These are phyloP conservation scores for Cenchrus fungigraminus DNA, from an alignment of 176 grass and related monocot genomes.

Conservation along the genomic window DNA sequence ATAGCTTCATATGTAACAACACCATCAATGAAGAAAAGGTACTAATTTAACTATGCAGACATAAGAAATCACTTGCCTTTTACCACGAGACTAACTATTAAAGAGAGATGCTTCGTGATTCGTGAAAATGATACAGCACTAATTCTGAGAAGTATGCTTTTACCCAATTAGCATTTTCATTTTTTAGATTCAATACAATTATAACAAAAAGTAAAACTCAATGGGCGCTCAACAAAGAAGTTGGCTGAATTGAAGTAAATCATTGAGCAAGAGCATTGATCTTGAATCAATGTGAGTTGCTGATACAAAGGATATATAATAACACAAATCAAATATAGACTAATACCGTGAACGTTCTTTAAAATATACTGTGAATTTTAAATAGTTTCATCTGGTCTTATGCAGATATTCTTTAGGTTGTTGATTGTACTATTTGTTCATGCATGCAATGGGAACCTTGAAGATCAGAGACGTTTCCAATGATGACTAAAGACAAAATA, in stretches of 20 bases:
- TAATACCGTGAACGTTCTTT: not conserved
- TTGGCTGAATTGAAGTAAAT: slow-evolving; percentile 4
- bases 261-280: not conserved
- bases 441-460: not conserved
- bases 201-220: not conserved
- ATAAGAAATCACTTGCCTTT: not conserved
- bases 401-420: not conserved
- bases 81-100: not conserved
- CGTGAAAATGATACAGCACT: not conserved
- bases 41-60: not conserved
- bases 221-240: not conserved
- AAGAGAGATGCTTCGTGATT: not conserved
- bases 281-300: not conserved
- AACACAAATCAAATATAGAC: not conserved
- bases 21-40: not conserved
- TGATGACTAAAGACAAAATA: not conserved
- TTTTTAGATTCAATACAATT: not conserved
- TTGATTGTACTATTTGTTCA: not conserved
- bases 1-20: not conserved
- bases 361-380: not conserved
- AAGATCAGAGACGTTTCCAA: not conserved
- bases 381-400: not conserved
- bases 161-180: not conserved
- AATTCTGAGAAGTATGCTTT: not conserved
- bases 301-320: not conserved